Base-by-base conservation (phyloP, 371 early-diverging fungal species). In the Chytridium lagenaria region DNA sequence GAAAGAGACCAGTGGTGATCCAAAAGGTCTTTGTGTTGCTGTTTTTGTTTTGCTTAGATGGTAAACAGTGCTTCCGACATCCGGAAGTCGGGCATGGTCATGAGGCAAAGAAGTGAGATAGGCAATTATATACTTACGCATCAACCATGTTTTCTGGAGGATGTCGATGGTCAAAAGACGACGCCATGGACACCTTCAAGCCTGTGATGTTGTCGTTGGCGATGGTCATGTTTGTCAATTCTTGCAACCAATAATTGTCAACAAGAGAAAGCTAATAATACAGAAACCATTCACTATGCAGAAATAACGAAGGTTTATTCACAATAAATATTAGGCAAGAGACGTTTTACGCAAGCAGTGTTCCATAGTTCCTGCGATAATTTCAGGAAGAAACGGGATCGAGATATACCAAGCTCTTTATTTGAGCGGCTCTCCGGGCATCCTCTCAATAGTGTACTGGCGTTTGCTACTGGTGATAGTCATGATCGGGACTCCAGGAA, bases 401-500 rank as follows among this genome's bases (percentile, higher is more conserved):
- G n/a, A n/a, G n/a, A n/a, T n/a, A n/a, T n/a, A n/a, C n/a, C n/a
- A n/a, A n/a, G 44, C 7, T 44, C 44, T 52, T 55, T 61, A 70
- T 37, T 75, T 75, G 39, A 77, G 26, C 39, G 74, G 73, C 36
- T 72, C 75, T 22, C 79, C 85, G 0, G 99, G 99, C 71, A 99
- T 82, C 66, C 99, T 87, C 85, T 99, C 99, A 67, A 99, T 94
- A 23, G 91, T 90, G 75, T 93, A 98, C 83, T 95, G 95, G 70
- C 93, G 90, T 40, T 91, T 90, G 59, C 66, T 67, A 28, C 74
- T 66, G 39, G 92, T 90, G 74, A 99, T 97, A 78, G 93, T 97
- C 94, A 99, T 97, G 81, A 99, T 97, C 12, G 99, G 99, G n/a
- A 99, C 94, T 75, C 99, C 99, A 1, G 98, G 98, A 33, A 99